A percentile compares a stretch with the other conserved stretches of the same genome.
Evolutionary conservation across 148 eudicot species (phyloP).

Genomic region (Pouteria glomerata): DNA sequence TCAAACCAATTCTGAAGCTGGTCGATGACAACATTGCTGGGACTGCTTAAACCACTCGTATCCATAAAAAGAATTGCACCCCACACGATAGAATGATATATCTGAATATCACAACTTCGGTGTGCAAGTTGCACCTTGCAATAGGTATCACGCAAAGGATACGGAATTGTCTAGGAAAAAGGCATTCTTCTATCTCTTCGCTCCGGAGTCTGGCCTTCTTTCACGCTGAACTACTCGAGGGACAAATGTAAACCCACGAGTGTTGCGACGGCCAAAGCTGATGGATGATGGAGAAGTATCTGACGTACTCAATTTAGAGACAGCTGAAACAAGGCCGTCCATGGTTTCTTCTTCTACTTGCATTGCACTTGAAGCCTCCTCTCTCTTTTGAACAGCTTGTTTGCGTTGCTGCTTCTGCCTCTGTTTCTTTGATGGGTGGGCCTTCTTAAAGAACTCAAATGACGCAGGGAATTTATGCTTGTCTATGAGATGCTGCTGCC

Average conservation of each 20-base stretch:
- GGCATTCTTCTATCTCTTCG: slow-evolving; percentile 12
- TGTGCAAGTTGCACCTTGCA: too few relatives aligned
- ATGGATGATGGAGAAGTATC: slow-evolving; percentile 63
- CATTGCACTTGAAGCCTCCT: slow-evolving; percentile 56
- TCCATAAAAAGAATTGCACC: not conserved
- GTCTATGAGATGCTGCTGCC: slow-evolving; percentile 89
- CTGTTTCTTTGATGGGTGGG: slow-evolving; percentile 75
- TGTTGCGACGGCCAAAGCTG: slow-evolving; percentile 80
- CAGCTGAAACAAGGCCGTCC: slow-evolving; percentile 66
- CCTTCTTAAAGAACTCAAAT: slow-evolving; percentile 79
- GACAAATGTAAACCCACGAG: slow-evolving; percentile 69
- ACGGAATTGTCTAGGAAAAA: not conserved
- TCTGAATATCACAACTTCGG: too few relatives aligned
- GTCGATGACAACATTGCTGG: not conserved
- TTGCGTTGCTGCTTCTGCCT: slow-evolving; percentile 60
- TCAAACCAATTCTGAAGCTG: not conserved
- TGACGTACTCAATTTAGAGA: slow-evolving; percentile 62
- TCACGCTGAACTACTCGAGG: slow-evolving; percentile 71
- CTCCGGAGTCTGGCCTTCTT: slow-evolving; percentile 25
- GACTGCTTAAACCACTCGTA: too few relatives aligned
- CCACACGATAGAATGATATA: too few relatives aligned
- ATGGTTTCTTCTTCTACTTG: slow-evolving; percentile 66
- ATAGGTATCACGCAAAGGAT: not conserved
- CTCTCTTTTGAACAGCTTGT: slow-evolving; percentile 28
- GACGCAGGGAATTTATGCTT: slow-evolving; percentile 86